Conservation (phyloP, 2,329 filamentous ascomycete genomes). For the Fusarium duplospermum region DNA sequence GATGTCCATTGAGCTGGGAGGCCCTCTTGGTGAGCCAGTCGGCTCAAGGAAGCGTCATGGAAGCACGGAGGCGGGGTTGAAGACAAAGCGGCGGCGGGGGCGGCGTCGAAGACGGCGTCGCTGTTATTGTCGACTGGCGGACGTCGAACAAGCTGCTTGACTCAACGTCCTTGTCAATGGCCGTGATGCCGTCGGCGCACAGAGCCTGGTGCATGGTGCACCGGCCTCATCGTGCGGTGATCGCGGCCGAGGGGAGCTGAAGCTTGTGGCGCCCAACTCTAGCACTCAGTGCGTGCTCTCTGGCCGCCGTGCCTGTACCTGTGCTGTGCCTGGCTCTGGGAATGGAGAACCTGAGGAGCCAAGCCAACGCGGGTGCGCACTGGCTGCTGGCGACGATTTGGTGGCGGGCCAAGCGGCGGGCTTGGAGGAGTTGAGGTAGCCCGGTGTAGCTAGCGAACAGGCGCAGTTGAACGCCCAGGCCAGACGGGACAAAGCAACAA, state of each 20-base stretch:
- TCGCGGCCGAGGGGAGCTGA: constrained; percentile 27
- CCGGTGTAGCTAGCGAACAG: constrained; percentile 34
- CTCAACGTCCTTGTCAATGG: constrained; percentile 20
- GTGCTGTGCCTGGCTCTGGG: background rate
- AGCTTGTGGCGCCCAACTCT: constrained; percentile 28
- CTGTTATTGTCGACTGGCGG: constrained; percentile 10
- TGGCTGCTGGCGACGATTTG: background rate
- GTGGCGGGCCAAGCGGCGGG: constrained; percentile 12
- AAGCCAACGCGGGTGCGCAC: background rate
- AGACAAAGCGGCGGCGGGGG: constrained; percentile 7
- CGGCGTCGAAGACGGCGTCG: constrained; percentile 6
- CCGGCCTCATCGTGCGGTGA: constrained; percentile 28
- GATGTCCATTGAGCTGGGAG: constrained; percentile 34
- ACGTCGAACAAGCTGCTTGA: constrained; percentile 30
- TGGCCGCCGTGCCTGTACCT: background rate
- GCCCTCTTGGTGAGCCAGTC: constrained; percentile 29
- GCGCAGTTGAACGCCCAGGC: constrained; percentile 40
- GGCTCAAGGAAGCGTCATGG: constrained; percentile 24
- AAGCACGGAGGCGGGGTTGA: constrained; percentile 22
- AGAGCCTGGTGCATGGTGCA: constrained; percentile 26
- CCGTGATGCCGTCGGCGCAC: constrained; percentile 27
- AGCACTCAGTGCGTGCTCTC: constrained; percentile 3
- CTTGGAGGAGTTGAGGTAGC: constrained; percentile 19
- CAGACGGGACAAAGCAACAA: constrained; percentile 44
- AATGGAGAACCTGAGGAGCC: background rate